These are phyloP conservation scores for Xylaria sp. DNA, from an alignment of 2,329 filamentous ascomycete genomes.

Conservation along the genomic window DNA sequence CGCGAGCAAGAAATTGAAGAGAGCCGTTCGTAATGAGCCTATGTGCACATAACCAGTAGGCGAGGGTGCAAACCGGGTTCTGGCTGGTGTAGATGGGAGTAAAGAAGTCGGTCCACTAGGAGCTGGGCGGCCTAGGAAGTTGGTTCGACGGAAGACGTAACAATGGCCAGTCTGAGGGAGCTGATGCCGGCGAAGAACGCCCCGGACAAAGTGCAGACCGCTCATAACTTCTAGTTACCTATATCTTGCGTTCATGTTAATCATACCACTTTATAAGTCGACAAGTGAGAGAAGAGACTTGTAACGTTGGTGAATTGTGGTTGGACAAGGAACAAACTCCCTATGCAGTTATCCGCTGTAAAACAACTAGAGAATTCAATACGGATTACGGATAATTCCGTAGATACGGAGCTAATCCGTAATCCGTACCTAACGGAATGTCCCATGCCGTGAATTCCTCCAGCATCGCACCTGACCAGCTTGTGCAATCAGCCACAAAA, in stretches of 20 bases:
- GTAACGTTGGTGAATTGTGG: not conserved
- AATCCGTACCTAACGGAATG: not conserved
- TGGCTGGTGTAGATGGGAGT: constrained; percentile 53
- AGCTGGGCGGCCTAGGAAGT: constrained; percentile 26
- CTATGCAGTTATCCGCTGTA: not conserved
- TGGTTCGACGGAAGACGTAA: constrained; percentile 25
- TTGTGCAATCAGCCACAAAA: no score
- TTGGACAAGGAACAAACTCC: no score
- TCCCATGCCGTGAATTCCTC: no score
- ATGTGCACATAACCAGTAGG: constrained; percentile 92
- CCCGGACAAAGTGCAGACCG: constrained; percentile 21
- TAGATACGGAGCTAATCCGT: not conserved
- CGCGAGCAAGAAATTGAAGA: constrained; percentile 95
- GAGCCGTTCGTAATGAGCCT: constrained; percentile 81
- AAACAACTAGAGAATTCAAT: not conserved
- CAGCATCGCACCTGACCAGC: no score
- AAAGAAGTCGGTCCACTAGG: constrained; percentile 20
- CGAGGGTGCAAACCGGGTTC: constrained; percentile 90
- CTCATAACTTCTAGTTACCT: constrained; percentile 20
- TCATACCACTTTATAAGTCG: constrained; percentile 1
- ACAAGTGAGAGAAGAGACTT: not conserved
- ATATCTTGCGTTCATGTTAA: constrained; percentile 4
- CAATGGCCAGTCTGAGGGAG: constrained; percentile 12
- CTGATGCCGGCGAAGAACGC: constrained; percentile 21
- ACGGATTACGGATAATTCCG: not conserved